Conservation (phyloP, 805 yeast genomes). For the Henningerozyma blattae region DNA sequence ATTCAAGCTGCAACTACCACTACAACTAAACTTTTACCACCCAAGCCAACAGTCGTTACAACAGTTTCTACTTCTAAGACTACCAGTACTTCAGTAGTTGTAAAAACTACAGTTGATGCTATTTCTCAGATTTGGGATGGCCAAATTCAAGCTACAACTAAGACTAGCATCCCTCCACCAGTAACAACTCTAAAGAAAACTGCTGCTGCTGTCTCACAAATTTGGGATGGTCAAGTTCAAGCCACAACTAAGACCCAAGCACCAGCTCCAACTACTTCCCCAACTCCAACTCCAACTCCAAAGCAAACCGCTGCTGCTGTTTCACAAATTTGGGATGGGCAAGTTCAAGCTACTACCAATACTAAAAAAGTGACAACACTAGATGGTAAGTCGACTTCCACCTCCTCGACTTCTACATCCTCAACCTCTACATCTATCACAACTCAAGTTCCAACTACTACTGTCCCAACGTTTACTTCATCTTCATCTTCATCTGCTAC, state of each 20-base stretch:
- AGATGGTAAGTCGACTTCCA: background rate
- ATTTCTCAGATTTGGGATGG: conserved; percentile 21
- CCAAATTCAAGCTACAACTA: conserved; percentile 27
- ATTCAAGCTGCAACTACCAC: conserved; percentile 21
- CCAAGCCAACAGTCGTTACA: conserved; percentile 1
- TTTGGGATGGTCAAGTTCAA: conserved; percentile 24
- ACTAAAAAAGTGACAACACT: too few species aligned
- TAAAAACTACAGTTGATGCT: conserved; percentile 14
- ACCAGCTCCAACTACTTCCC: conserved; percentile 2
- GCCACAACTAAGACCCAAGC: conserved; percentile 22
- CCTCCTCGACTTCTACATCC: background rate
- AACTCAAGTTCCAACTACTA: background rate
- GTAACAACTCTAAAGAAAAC: conserved; percentile 41
- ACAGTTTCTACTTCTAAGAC: conserved; percentile 5
- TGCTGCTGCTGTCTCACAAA: conserved; percentile 16
- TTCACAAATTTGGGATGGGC: conserved; percentile 34
- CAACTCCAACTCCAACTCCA: conserved; percentile 10
- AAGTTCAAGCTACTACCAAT: conserved; percentile 15
- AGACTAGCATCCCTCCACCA: conserved; percentile 36
- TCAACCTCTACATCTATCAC: background rate
- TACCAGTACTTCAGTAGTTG: conserved; percentile 23
- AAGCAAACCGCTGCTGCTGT: conserved; percentile 25
- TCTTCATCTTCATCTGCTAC: conserved; percentile 3
- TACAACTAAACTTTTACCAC: conserved; percentile 20
- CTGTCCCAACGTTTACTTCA: background rate